Percentiles rank a stretch among this genome's conserved stretches.
Evolutionary conservation across 2,329 filamentous ascomycete genomes (phyloP).

Genomic region (Annulohypoxylon truncatum): DNA sequence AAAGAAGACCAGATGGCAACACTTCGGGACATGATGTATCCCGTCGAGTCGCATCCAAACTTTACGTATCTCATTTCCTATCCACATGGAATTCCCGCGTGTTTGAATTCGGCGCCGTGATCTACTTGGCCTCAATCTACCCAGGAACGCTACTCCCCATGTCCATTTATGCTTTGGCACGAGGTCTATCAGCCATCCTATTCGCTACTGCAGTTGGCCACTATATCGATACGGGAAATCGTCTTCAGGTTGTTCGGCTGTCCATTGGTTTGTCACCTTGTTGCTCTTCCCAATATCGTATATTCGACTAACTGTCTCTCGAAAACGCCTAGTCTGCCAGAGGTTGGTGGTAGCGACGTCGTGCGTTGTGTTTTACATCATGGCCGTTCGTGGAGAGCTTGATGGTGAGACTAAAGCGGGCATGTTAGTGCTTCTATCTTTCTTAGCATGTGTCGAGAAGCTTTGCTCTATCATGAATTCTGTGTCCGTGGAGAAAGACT

Average conservation of each 20-base stretch:
- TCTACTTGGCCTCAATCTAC: constrained; percentile 67
- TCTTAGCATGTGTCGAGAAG: background rate
- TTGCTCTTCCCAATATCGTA: background rate
- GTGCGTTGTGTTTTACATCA: constrained; percentile 59
- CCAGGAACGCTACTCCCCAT: background rate
- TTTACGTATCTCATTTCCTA: constrained; percentile 70
- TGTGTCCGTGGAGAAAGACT: background rate
- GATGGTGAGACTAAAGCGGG: background rate
- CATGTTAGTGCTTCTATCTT: background rate
- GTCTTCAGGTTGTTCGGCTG: background rate
- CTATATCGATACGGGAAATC: background rate
- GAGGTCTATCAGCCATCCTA: background rate
- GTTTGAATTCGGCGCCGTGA: constrained; percentile 72
- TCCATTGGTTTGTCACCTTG: background rate
- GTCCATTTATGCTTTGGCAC: background rate
- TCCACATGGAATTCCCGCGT: constrained; percentile 73
- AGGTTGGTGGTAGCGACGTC: constrained; percentile 59
- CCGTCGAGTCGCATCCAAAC: constrained; percentile 37
- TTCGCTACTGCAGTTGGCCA: background rate
- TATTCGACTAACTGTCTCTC: constrained; percentile 46
- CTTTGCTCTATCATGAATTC: background rate
- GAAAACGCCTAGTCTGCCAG: constrained; percentile 61
- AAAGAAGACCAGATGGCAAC: background rate
- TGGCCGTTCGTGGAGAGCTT: constrained; percentile 56
- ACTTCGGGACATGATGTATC: background rate